phyloP scores from a whole-genome alignment of 768 basidiomycete species.

The Gymnopilus junonius region DNA sequence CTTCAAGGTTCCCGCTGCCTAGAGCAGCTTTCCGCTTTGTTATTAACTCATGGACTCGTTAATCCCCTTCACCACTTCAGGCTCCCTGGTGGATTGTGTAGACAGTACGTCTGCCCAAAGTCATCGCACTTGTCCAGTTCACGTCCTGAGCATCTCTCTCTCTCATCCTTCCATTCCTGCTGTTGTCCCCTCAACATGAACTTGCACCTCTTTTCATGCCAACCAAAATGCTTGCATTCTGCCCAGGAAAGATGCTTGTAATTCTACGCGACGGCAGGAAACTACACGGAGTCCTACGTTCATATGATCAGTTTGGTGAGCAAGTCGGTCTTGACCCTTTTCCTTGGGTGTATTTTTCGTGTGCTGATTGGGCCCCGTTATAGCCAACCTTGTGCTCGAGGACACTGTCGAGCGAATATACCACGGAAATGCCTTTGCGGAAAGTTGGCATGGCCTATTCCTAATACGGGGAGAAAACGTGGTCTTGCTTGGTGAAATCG shows the following conservation, averaged over 20 bases:
- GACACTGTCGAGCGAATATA: conserved; percentile 96
- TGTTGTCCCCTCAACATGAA: conserved; percentile 15
- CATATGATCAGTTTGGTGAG: conserved; percentile 99
- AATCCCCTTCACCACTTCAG: conserved; percentile 98
- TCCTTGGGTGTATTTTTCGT: no score
- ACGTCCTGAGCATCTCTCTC: conserved; percentile 46
- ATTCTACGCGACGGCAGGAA: conserved; percentile 96
- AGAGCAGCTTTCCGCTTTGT: conserved; percentile 38
- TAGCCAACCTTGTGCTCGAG: conserved; percentile 97
- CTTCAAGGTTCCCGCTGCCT: conserved; percentile 19
- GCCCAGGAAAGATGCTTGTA: conserved; percentile 96
- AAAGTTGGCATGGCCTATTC: conserved; percentile 87
- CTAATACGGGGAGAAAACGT: conserved; percentile 99
- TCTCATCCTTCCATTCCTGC: conserved; percentile 25
- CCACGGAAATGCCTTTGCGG: conserved; percentile 85
- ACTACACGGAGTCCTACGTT: conserved; percentile 92
- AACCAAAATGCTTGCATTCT: conserved; percentile 28
- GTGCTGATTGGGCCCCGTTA: conserved; percentile 1
- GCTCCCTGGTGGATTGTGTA: conserved; percentile 98
- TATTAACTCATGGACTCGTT: conserved; percentile 80
- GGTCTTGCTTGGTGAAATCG: conserved; percentile 95
- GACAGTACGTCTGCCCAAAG: conserved; percentile 92
- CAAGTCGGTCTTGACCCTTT: background rate
- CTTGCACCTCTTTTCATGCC: conserved; percentile 10
- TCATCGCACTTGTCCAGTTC: conserved; percentile 51